Conservation (phyloP, 2,329 filamentous ascomycete genomes). For the Epichloe coenophiala region DNA sequence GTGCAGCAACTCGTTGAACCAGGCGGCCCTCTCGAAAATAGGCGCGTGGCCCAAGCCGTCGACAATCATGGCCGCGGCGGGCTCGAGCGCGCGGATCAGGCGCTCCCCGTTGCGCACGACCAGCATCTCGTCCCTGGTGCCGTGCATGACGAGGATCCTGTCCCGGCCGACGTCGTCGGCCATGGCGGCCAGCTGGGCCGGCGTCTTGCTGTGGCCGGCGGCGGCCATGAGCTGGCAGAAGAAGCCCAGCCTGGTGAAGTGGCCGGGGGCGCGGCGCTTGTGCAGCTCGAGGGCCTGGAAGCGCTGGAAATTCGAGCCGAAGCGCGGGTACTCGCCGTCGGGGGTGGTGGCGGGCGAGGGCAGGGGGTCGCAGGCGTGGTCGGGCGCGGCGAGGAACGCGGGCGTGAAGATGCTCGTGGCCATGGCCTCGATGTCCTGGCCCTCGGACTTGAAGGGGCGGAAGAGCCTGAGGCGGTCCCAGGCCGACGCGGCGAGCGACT, state of each 20-base stretch:
- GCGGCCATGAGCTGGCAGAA: constrained; percentile 58
- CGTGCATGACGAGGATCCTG: constrained; percentile 67
- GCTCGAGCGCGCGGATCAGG: constrained; percentile 50
- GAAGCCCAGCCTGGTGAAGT: constrained; percentile 55
- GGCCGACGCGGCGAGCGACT: constrained; percentile 51
- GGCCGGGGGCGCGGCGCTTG: constrained; percentile 49
- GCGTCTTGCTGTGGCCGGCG: constrained; percentile 65
- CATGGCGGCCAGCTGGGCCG: constrained; percentile 48
- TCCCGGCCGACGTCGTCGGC: constrained; percentile 57
- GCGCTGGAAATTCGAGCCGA: constrained; percentile 66
- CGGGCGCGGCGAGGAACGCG: constrained; percentile 44
- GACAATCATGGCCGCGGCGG: constrained; percentile 47
- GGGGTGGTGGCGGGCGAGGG: constrained; percentile 31
- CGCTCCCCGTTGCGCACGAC: constrained; percentile 54
- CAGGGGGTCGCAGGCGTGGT: constrained; percentile 35
- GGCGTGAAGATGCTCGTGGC: constrained; percentile 53
- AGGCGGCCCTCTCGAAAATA: constrained; percentile 54
- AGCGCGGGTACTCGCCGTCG: constrained; percentile 33
- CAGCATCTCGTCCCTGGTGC: constrained; percentile 67
- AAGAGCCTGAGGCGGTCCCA: constrained; percentile 40
- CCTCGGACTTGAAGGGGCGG: constrained; percentile 52
- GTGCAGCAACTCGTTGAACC: constrained; percentile 53
- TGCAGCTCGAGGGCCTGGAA: constrained; percentile 67
- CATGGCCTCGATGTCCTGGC: constrained; percentile 50
- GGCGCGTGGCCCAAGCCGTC: constrained; percentile 65